Base-by-base conservation (phyloP, 2,329 filamentous ascomycete species). In the Fusarium sp. region DNA sequence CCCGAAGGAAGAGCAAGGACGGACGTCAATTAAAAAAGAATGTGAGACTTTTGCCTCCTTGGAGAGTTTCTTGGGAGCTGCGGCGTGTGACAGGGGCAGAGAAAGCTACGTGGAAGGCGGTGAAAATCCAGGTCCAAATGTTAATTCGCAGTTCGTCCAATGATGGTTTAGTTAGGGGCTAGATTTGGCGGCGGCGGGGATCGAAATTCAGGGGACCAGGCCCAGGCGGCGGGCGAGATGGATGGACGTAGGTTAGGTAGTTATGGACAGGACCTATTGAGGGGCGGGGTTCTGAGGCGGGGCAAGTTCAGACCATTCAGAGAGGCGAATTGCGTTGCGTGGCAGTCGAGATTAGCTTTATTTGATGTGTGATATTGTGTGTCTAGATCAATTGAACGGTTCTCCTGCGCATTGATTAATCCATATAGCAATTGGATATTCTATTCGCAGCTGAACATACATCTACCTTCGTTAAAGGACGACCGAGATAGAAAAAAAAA, bases 91-190 rank as follows among this genome's bases (percentile, higher is more conserved):
- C 54, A 51, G 58, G 56, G 40, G 20, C 45, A 39, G 47, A 46
- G 37, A 50, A 57, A 66, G 69, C 65, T 62, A 71, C 69, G 54
- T 72, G 65, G 70, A 73, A 73, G 67, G 71, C 71, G 69, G 71
- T 73, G 71, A 72, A 73, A 70, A 63, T 63, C 40, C 43, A 39
- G 56, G 41, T 23, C 21, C 43, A 58, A 45, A 51, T 43, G 53
- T 61, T 55, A 61, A 62, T 47, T 62, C 41, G 41, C n/a, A 54
- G n/a, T 21, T 29, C 31, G n/a, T 20, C 58, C 57, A 62, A 62
- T 62, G 23, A 20, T 27, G 17, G 23, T 2, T 48, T 29, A 49
- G 56, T 64, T 72, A 70, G 68, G 66, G 58, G 63, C 39, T 48
- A 50, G 40, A 64, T 58, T 65, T 65, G 60, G 59, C 39, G 20